Evolutionary conservation across 345 rosid genomes (phyloP).

Genomic region (Rubroshorea leprosula): DNA sequence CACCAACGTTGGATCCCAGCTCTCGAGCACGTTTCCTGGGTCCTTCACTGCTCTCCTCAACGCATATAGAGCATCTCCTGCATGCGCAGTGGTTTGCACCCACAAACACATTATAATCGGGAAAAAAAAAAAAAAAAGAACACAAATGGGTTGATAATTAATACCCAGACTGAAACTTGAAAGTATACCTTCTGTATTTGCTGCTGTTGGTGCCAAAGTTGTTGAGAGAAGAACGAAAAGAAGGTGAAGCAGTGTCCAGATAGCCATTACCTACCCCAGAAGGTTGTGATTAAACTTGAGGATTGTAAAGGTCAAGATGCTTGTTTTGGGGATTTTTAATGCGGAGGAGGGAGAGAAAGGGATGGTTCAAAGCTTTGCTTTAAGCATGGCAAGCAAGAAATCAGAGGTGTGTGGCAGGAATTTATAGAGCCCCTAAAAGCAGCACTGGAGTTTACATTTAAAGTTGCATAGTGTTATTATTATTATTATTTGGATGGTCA

Average conservation of each 20-base stretch:
- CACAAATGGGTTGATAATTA: too few species aligned
- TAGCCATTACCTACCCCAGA: conserved; percentile 27
- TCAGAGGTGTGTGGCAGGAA: conserved; percentile 10
- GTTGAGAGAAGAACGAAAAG: conserved; percentile 17
- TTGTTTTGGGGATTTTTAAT: neutral
- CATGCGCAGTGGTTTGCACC: too few species aligned
- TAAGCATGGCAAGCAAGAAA: conserved; percentile 16
- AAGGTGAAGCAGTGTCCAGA: conserved; percentile 17
- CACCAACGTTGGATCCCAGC: conserved; percentile 78
- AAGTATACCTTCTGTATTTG: conserved; percentile 65
- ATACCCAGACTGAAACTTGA: too few species aligned
- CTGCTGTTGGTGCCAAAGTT: conserved; percentile 22
- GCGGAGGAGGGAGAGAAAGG: neutral
- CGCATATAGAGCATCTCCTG: conserved; percentile 68
- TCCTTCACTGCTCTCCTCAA: conserved; percentile 60
- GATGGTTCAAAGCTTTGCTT: neutral
- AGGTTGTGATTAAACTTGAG: too few species aligned
- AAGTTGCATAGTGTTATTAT: too few species aligned
- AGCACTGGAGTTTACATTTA: too few species aligned
- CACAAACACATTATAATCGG: too few species aligned
- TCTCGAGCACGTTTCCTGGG: conserved; percentile 54
- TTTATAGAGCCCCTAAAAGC: conserved; percentile 41
- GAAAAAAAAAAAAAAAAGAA: neutral
- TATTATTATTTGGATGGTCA: too few species aligned
- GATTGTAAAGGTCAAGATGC: conserved; percentile 6